phyloP scores from a whole-genome alignment of 768 basidiomycete genomes.

The Mycena galopus region DNA sequence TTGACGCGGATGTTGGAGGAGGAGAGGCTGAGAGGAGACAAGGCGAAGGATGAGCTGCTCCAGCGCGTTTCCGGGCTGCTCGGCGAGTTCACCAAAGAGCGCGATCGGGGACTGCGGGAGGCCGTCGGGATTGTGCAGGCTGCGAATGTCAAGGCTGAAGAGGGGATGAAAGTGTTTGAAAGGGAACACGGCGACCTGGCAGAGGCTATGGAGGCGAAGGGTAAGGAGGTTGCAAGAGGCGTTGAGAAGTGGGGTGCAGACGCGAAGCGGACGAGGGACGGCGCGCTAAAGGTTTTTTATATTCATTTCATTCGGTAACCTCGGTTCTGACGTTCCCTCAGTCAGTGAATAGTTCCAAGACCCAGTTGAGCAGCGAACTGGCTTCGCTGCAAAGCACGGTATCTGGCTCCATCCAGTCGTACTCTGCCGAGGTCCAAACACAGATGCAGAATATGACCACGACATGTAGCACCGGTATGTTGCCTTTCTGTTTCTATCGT shows the following conservation, averaged over 20 bases:
- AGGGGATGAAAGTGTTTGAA: constrained; percentile 60
- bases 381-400: constrained; percentile 59
- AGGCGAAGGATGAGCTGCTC: constrained; percentile 80
- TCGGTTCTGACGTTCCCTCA: constrained; percentile 42
- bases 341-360: constrained; percentile 56
- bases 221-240: constrained; percentile 53
- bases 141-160: constrained; percentile 69
- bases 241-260: constrained; percentile 64
- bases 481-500: no score
- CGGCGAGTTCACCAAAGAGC: constrained; percentile 75
- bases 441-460: constrained; percentile 59
- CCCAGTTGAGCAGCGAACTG: constrained; percentile 57
- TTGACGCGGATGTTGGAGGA: constrained; percentile 71
- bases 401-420: constrained; percentile 60
- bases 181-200: constrained; percentile 63
- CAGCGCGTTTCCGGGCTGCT: constrained; percentile 80
- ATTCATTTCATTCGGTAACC: neutral
- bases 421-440: constrained; percentile 65
- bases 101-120: constrained; percentile 74
- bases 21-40: constrained; percentile 76
- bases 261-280: constrained; percentile 68
- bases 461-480: constrained; percentile 61
- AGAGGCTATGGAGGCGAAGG: constrained; percentile 56
- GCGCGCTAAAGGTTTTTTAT: constrained; percentile 67
- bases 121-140: constrained; percentile 66